phyloP scores from a whole-genome alignment of 2,329 filamentous ascomycete species.

The Harringtonia lauricola region DNA sequence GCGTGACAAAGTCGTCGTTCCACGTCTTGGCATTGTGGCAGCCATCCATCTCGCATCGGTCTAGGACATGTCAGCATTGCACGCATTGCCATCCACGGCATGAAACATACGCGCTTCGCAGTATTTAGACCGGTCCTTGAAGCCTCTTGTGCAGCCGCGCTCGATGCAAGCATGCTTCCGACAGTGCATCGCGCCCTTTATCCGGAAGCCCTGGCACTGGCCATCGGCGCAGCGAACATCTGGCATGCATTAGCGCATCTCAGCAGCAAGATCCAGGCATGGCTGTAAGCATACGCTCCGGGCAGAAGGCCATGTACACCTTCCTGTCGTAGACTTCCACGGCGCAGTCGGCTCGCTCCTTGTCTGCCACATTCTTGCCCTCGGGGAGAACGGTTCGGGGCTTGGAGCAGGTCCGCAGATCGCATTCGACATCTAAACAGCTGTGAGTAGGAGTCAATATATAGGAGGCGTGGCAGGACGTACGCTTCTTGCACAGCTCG shows the following conservation, averaged over 20 bases:
- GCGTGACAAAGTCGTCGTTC: slow-evolving; percentile 3
- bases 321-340: slow-evolving; percentile 7
- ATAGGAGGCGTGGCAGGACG: background rate
- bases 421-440: slow-evolving; percentile 7
- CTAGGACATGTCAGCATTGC: background rate
- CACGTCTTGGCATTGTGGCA: slow-evolving; percentile 6
- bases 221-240: slow-evolving; percentile 3
- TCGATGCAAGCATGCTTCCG: slow-evolving; percentile 9
- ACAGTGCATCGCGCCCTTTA: slow-evolving; percentile 4
- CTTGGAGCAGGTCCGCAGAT: background rate
- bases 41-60: slow-evolving; percentile 1
- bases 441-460: background rate
- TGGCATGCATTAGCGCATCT: background rate
- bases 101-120: slow-evolving; percentile 6
- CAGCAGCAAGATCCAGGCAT: no score
- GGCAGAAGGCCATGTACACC: slow-evolving; percentile 5
- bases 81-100: no score
- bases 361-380: background rate
- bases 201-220: slow-evolving; percentile 1
- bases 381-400: background rate
- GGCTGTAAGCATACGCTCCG: slow-evolving; percentile 1
- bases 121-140: background rate
- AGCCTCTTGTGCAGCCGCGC: slow-evolving; percentile 3
- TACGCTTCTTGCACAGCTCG: slow-evolving; percentile 9
- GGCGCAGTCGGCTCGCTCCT: slow-evolving; percentile 3